Evolutionary conservation across 2,329 filamentous ascomycete species (phyloP).

Genomic region (Verticillium klebahnii): DNA sequence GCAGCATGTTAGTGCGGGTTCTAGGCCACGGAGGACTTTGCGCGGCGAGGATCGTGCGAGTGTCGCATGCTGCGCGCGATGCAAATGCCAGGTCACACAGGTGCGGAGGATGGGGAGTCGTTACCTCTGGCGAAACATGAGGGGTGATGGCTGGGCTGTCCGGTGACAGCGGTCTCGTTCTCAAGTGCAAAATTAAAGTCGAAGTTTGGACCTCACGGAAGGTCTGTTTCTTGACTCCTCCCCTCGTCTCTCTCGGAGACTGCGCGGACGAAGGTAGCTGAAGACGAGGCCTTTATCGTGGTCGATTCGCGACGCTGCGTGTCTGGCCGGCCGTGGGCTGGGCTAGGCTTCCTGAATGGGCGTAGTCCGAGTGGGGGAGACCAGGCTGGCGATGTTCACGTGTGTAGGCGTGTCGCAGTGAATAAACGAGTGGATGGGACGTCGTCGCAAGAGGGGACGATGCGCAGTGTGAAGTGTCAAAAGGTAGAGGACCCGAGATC

Average conservation of each 20-base stretch:
- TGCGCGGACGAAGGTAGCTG: not conserved
- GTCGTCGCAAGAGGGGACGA: constrained; percentile 1
- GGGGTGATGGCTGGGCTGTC: constrained; percentile 12
- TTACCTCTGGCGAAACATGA: constrained; percentile 31
- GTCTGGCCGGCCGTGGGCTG: not conserved
- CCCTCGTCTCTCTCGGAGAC: not conserved
- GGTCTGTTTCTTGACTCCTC: not conserved
- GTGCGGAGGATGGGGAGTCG: constrained; percentile 11
- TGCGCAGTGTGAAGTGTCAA: constrained; percentile 7
- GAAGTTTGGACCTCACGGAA: not conserved
- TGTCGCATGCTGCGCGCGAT: constrained; percentile 4
- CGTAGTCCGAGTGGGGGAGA: constrained; percentile 12
- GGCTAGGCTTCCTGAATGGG: not conserved
- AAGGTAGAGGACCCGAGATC: constrained; percentile 3
- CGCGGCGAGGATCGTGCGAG: constrained; percentile 2
- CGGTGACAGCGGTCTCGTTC: constrained; percentile 15
- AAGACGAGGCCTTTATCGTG: not conserved
- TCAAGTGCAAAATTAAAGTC: constrained; percentile 6
- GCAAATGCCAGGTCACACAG: constrained; percentile 1
- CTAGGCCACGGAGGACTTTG: not conserved
- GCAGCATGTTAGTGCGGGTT: constrained; percentile 3
- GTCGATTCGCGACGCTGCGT: not conserved
- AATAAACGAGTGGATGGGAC: constrained; percentile 11
- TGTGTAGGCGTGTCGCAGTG: constrained; percentile 2
- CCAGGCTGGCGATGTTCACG: constrained; percentile 10